phyloP scores from a whole-genome alignment of 2,329 filamentous ascomycete species.

The Coniochaeta prunicola region DNA sequence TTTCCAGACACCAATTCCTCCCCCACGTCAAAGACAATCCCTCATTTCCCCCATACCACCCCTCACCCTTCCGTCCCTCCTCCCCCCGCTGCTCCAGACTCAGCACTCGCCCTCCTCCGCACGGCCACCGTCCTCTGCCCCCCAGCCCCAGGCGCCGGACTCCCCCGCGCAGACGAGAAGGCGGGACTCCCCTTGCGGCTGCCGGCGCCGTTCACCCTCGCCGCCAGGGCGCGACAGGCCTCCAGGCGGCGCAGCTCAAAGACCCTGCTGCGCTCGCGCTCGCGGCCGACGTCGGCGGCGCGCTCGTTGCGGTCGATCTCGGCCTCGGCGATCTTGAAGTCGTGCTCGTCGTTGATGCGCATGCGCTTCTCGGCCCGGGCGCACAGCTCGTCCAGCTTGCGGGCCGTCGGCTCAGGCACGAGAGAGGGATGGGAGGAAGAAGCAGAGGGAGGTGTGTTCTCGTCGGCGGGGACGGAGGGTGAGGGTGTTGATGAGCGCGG shows the following conservation, averaged over 20 bases:
- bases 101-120: neutral
- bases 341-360: conserved; percentile 29
- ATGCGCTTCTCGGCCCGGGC: conserved; percentile 36
- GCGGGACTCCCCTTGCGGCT: conserved; percentile 1
- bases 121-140: neutral
- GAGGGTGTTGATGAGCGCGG: conserved; percentile 24
- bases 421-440: conserved; percentile 19
- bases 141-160: neutral
- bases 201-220: conserved; percentile 12
- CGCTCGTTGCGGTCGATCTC: conserved; percentile 36
- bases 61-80: neutral
- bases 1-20: too few species aligned
- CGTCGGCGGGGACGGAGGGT: neutral
- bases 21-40: too few species aligned
- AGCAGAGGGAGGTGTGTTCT: conserved; percentile 10
- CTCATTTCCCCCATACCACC: neutral
- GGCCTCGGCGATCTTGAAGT: conserved; percentile 34
- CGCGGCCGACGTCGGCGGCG: conserved; percentile 30
- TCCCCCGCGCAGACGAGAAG: neutral
- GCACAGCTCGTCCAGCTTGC: conserved; percentile 41
- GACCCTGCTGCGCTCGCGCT: conserved; percentile 38
- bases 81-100: neutral
- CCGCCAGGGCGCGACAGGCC: conserved; percentile 32
- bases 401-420: conserved; percentile 30
- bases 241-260: conserved; percentile 43